Evolutionary conservation across 768 basidiomycete species (phyloP), one percentile per base, ranked within the genome.

Genomic region (Boletus insuetus): DNA sequence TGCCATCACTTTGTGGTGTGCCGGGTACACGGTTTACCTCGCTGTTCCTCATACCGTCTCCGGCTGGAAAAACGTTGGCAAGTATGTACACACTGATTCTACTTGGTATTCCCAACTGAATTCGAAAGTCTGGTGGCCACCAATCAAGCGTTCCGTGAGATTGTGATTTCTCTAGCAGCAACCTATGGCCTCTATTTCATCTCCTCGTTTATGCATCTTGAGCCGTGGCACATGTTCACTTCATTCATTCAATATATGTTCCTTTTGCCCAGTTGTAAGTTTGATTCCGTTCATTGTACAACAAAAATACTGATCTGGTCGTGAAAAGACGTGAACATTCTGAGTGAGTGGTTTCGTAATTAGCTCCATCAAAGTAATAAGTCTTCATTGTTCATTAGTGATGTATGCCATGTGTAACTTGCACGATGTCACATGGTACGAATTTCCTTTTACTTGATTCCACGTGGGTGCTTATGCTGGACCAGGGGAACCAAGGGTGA

Each of bases 181-280:
- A 86, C 93, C 54, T 87, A 89, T 74, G 81, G 88, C 69, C 79
- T 94, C 58, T 98, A 93, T 79, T 80, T 97, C 65, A 73, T 96
- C 64, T 82, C 87, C 55, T 92, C 89, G 9, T 74, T 96, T 70
- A 84, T 98, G 74, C 91, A 95, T 63, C 73, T 93, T 37, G 95
- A 98, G 69, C 95, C 94, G 0, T 96, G 94, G 93, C 95, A 98
- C 79, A 89, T 98, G 84, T 82, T 98, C 73, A 96, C 95, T 13
- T 91, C 86, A 53, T 94, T 95, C 78, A 65, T 85, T 45, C 90
- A 95, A 70, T 98, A 96, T 73, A 80, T 97, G 79, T 90, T 97
- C 79, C 81, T 94, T 61, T 78, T 94, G 38, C 93, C 93, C 51
- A 80, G 80, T 58, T 85, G 83, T 84, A 57, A 73, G 82, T 75